phyloP scores from a whole-genome alignment of 345 rosid species.

The Moringa oleifera region DNA sequence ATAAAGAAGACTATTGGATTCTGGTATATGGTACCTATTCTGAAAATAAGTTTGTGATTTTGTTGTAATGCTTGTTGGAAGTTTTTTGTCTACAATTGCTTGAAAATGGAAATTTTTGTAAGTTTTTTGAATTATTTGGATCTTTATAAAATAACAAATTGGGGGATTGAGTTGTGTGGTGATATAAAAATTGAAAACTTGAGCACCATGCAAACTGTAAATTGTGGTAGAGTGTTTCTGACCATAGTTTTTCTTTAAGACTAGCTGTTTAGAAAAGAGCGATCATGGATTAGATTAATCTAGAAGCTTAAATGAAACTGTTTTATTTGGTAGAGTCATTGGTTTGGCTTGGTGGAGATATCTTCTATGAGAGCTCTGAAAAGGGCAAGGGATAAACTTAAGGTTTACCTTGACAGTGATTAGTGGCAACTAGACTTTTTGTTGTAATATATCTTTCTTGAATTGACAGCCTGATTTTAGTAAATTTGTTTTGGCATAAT shows the following conservation, averaged over 20 bases:
- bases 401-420: neutral
- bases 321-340: too few species aligned
- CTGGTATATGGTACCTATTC: neutral
- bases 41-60: too few species aligned
- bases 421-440: neutral
- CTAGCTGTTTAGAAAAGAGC: neutral
- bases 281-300: neutral
- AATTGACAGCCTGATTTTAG: neutral
- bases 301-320: neutral
- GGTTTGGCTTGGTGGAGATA: neutral
- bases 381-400: too few species aligned
- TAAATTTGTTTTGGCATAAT: neutral
- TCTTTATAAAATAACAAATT: too few species aligned
- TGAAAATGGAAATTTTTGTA: neutral
- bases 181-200: neutral
- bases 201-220: neutral
- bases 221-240: too few species aligned
- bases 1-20: neutral
- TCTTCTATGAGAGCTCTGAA: neutral
- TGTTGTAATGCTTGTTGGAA: neutral
- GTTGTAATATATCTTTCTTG: neutral
- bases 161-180: neutral
- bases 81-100: neutral
- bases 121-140: neutral
- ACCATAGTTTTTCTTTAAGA: too few species aligned